These are phyloP conservation scores for Violaceomyces palustris DNA, from an alignment of 1,284 basidiomycete species.

Conservation along the genomic window DNA sequence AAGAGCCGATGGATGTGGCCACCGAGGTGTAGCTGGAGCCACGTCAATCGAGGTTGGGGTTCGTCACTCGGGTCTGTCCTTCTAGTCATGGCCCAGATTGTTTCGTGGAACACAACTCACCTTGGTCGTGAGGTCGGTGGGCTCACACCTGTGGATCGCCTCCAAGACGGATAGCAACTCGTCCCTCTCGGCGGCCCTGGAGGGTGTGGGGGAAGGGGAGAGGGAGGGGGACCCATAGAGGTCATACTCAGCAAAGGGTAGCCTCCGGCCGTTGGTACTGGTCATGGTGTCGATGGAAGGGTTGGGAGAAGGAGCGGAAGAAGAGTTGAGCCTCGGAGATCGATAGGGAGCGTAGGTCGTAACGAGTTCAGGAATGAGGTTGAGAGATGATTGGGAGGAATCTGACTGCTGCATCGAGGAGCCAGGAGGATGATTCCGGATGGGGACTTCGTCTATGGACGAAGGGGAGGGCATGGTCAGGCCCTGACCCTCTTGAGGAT, in stretches of 20 bases:
- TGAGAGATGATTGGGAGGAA: no score
- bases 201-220: neutral
- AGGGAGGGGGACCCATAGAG: neutral
- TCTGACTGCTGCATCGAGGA: no score
- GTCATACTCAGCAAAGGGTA: neutral
- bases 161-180: slow-evolving; percentile 23
- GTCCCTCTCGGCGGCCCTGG: slow-evolving; percentile 8
- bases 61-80: neutral
- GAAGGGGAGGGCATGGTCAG: no score
- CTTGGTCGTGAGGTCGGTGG: slow-evolving; percentile 12
- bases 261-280: no score
- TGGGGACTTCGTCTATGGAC: no score
- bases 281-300: no score
- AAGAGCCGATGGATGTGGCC: slow-evolving; percentile 35
- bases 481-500: no score
- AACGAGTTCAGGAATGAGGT: no score
- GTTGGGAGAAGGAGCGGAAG: no score
- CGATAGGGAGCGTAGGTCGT: neutral
- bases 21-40: slow-evolving; percentile 25
- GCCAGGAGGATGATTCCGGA: no score
- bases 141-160: slow-evolving; percentile 15
- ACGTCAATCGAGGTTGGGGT: neutral
- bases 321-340: neutral
- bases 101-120: neutral
- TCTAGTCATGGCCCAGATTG: neutral